Evolutionary conservation across 73 alveolate genomes (phyloP).

Genomic region (Paramecium sexaurelia): DNA sequence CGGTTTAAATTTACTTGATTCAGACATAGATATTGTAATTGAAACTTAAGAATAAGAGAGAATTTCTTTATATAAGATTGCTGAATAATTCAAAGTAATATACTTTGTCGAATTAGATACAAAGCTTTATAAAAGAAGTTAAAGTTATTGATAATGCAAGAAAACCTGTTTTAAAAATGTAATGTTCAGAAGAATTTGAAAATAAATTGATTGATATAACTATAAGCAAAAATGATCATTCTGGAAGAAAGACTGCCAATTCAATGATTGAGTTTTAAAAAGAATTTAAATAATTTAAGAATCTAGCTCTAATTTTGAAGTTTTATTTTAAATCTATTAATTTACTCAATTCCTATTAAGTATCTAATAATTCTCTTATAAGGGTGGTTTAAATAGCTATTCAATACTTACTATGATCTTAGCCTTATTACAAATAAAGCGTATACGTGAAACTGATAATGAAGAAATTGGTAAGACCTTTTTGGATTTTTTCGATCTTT

Average conservation of each 20-base stretch:
- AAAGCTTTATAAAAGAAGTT: background rate
- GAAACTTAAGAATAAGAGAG: background rate
- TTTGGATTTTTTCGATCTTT: background rate
- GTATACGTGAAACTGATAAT: background rate
- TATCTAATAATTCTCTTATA: background rate
- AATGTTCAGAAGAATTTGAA: background rate
- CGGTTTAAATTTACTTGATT: background rate
- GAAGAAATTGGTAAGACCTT: constrained; percentile 23
- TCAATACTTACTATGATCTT: background rate
- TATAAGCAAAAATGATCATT: background rate
- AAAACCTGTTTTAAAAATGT: constrained; percentile 17
- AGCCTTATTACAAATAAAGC: background rate
- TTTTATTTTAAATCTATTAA: constrained; percentile 26
- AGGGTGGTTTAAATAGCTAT: constrained; percentile 59
- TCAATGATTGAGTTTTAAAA: constrained; percentile 30
- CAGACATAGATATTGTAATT: constrained; percentile 39
- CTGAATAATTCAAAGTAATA: constrained; percentile 4
- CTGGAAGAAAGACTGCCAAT: constrained; percentile 26
- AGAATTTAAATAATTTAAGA: constrained; percentile 41
- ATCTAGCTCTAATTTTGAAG: background rate
- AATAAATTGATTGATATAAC: constrained; percentile 18
- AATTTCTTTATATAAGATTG: background rate
- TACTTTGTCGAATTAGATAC: background rate
- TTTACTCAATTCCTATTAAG: constrained; percentile 26
- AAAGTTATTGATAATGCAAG: constrained; percentile 38